Conservation (phyloP, 495 filamentous ascomycete species). For the Aspergillus incahuasiensis region DNA sequence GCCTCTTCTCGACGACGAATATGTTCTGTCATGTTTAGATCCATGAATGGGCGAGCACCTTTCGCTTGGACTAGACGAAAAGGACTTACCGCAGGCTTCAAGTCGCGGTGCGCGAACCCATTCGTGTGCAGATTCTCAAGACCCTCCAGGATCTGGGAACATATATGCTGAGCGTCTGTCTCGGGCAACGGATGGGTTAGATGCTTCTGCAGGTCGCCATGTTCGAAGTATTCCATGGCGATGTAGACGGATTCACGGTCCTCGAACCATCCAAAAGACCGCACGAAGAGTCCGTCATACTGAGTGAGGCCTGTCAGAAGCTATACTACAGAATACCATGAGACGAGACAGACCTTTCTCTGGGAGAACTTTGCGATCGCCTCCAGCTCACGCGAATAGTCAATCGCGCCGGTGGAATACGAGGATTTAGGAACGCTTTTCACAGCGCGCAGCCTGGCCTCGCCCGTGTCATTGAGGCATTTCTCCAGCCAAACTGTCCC, state of each 20-base stretch:
- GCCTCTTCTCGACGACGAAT: neutral
- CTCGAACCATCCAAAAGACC: neutral
- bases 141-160: conserved; percentile 40
- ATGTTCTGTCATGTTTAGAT: neutral
- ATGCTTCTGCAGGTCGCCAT: neutral
- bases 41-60: too few relatives aligned
- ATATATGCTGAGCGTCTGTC: neutral
- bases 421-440: neutral
- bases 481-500: too few relatives aligned
- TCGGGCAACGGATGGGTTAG: conserved; percentile 27
- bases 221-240: conserved; percentile 4
- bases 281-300: neutral
- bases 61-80: too few relatives aligned
- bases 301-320: too few relatives aligned
- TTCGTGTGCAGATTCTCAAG: conserved; percentile 45
- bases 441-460: too few relatives aligned
- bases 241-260: neutral
- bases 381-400: conserved; percentile 16
- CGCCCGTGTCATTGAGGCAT: too few relatives aligned
- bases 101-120: conserved; percentile 44
- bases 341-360: conserved; percentile 10
- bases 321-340: neutral
- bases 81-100: conserved; percentile 45
- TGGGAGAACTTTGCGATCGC: conserved; percentile 19
- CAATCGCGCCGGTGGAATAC: neutral